A percentile compares a stretch with the other conserved stretches of the same genome.
Conservation (phyloP, 441 rosid genomes). For the Lepidium campestre region DNA sequence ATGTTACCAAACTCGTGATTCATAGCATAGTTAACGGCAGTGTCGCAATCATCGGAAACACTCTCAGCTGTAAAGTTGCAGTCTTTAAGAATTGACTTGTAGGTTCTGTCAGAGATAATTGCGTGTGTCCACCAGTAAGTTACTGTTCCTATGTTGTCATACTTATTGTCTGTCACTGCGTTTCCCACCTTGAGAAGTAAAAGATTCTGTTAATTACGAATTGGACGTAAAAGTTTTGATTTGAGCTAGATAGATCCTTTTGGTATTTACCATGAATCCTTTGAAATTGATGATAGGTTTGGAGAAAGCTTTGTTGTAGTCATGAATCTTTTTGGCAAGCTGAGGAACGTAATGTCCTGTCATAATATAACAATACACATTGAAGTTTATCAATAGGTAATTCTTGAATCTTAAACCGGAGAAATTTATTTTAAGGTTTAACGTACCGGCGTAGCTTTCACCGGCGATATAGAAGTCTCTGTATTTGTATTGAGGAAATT, state of each 20-base stretch:
- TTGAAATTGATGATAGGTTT: constrained; percentile 60
- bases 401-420: not conserved
- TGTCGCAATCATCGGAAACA: constrained; percentile 45
- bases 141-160: constrained; percentile 19
- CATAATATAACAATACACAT: not conserved
- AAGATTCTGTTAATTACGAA: not conserved
- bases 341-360: constrained; percentile 92
- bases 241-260: not conserved
- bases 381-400: not conserved
- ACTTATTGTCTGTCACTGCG: constrained; percentile 17
- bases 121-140: constrained; percentile 25
- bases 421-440: not conserved
- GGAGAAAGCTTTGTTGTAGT: constrained; percentile 45
- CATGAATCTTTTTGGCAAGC: constrained; percentile 65
- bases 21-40: constrained; percentile 48
- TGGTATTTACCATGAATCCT: constrained; percentile 66
- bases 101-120: constrained; percentile 61
- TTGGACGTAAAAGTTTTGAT: not conserved
- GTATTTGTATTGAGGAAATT: constrained; percentile 71
- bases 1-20: constrained; percentile 72
- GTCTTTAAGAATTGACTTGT: constrained; percentile 48
- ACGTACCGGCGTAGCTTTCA: constrained; percentile 78
- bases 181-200: constrained; percentile 14
- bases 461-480: constrained; percentile 83
- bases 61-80: constrained; percentile 49